Conservation (phyloP, 345 rosid species). For the Litchi chinensis region DNA sequence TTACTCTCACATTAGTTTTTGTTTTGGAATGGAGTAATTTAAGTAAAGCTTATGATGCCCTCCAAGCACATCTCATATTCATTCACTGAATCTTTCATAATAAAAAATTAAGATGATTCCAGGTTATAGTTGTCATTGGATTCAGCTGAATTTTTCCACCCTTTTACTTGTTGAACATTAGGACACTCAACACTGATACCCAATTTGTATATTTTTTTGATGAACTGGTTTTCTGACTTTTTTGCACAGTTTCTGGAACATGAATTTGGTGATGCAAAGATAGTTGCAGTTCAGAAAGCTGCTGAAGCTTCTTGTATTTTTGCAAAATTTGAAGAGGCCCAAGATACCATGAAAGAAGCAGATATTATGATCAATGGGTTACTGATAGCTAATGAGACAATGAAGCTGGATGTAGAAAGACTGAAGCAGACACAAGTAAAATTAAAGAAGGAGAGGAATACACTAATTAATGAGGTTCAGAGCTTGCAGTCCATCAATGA, state of each 20-base stretch:
- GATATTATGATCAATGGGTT: slow-evolving; percentile 80
- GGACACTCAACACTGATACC: neutral
- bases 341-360: slow-evolving; percentile 79
- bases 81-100: neutral
- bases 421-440: slow-evolving; percentile 48
- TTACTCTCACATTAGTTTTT: neutral
- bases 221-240: slow-evolving; percentile 6
- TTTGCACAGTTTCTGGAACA: slow-evolving; percentile 65
- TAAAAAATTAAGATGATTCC: slow-evolving; percentile 4
- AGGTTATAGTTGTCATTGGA: neutral
- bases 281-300: slow-evolving; percentile 58
- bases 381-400: slow-evolving; percentile 66
- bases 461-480: slow-evolving; percentile 50
- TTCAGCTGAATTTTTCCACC: neutral
- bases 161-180: neutral
- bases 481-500: slow-evolving; percentile 55
- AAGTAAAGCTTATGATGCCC: neutral
- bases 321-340: slow-evolving; percentile 92
- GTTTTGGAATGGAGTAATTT: neutral
- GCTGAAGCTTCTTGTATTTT: slow-evolving; percentile 68
- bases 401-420: slow-evolving; percentile 67
- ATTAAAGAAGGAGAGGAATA: slow-evolving; percentile 58
- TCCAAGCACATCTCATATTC: neutral
- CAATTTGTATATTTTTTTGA: neutral
- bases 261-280: slow-evolving; percentile 73